Evolutionary conservation across 305 asterid species (phyloP).

Genomic region (Solanum chacoense): DNA sequence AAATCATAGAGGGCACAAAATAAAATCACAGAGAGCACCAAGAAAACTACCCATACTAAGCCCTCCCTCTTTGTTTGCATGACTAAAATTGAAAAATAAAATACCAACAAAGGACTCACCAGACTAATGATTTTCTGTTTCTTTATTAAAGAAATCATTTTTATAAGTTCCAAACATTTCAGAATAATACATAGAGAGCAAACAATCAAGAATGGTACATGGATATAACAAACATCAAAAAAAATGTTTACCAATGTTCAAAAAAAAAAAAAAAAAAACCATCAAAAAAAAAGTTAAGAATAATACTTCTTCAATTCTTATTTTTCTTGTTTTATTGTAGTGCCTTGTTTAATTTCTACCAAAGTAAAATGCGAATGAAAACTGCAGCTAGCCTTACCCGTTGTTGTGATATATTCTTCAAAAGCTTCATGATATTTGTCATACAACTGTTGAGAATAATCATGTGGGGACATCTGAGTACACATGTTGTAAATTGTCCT

Average conservation of each 20-base stretch:
- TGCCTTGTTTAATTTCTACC: neutral
- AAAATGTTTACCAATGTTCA: no score
- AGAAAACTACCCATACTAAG: neutral
- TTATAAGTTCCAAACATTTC: neutral
- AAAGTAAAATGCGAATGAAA: neutral
- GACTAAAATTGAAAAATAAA: neutral
- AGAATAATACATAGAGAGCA: neutral
- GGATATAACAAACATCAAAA: neutral
- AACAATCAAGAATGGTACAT: neutral
- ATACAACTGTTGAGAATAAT: constrained; percentile 75
- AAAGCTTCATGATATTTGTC: constrained; percentile 62
- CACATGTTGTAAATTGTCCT: constrained; percentile 83
- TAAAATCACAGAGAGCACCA: neutral
- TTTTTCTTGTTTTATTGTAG: neutral
- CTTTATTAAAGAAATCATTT: neutral
- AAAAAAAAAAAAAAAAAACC: no score
- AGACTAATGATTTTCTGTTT: neutral
- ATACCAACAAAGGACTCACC: neutral
- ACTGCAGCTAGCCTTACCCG: constrained; percentile 27
- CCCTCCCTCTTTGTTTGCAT: neutral
- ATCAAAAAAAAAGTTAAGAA: neutral
- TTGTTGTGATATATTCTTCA: constrained; percentile 48
- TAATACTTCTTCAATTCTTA: neutral
- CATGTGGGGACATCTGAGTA: constrained; percentile 74
- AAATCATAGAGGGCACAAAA: neutral